Base-by-base conservation (phyloP, 2,329 filamentous ascomycete genomes). In the Venturia nashicola region DNA sequence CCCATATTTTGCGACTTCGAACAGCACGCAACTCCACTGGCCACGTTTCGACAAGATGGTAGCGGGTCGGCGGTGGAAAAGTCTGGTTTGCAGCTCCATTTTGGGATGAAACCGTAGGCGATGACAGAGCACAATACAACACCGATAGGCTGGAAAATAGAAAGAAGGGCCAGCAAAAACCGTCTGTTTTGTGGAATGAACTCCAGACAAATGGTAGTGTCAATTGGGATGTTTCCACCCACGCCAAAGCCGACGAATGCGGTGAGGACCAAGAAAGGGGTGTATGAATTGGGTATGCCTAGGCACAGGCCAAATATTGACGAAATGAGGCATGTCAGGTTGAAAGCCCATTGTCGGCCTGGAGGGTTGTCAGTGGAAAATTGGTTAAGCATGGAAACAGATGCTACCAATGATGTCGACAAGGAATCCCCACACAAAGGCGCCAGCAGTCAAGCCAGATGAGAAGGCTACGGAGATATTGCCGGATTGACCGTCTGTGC, bases 261-360 rank as follows among this genome's bases (percentile, higher is more conserved):
- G 3, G 83, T 86, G 32, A 89, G 83, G 5, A 84, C 86, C 0
- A 82, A 85, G 67, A 91, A 92, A 67, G 61, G 39, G 9, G 61
- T 57, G 48, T 63, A 63, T 5, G 23, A 20, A 39, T 81, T 88
- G 4, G 87, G 86, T 0, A 86, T 82, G 0, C 83, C 81, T 0
- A 86, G 88, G 1, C 87, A 86, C 7, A 86, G 73, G 0, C 88
- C 89, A 74, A 89, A 92, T 16, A 89, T 73, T 0, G 85, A 86
- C 0, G 88, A 90, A 44, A 92, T 79, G 3, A 87, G 86, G 3
- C 92, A 83, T 0, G 89, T 92, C 34, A 90, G 71, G 69, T 92
- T 93, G 74, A 93, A 94, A 0, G 87, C 89, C 80, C 84, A 86
- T 69, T 83, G 82, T 18, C 89, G 82, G 20, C 61, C 61, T 63